These are phyloP conservation scores for Grosmannia serpens DNA, from an alignment of 2,329 filamentous ascomycete species.

Conservation along the genomic window DNA sequence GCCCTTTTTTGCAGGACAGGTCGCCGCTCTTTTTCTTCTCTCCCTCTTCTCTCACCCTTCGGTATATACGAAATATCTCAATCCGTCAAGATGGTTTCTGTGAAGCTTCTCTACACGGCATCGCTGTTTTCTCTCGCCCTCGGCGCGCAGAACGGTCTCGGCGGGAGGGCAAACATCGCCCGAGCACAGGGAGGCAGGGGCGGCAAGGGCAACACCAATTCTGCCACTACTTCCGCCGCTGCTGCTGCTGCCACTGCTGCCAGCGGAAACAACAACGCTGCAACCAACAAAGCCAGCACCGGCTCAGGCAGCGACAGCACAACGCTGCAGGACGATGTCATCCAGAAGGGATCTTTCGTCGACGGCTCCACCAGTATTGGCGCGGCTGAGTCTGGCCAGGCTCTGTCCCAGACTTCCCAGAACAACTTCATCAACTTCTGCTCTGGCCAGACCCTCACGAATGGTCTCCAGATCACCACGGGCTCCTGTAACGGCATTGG, in stretches of 20 bases:
- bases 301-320: conserved; percentile 19
- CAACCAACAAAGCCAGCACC: conserved; percentile 8
- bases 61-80: neutral
- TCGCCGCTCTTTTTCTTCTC: conserved; percentile 8
- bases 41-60: neutral
- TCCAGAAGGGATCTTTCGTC: conserved; percentile 23
- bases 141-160: conserved; percentile 13
- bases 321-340: conserved; percentile 14
- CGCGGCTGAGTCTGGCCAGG: conserved; percentile 17
- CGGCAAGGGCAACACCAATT: neutral
- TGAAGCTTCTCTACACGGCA: conserved; percentile 16
- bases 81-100: conserved; percentile 17
- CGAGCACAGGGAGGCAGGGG: neutral
- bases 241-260: neutral
- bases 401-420: conserved; percentile 16
- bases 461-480: conserved; percentile 43
- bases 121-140: conserved; percentile 17
- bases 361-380: conserved; percentile 22
- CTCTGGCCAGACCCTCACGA: conserved; percentile 40
- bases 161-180: conserved; percentile 3
- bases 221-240: neutral
- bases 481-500: conserved; percentile 55
- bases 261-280: neutral
- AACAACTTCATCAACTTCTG: conserved; percentile 57
- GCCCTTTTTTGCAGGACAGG: conserved; percentile 1